Evolutionary conservation across 495 filamentous ascomycete genomes (phyloP).

Genomic region (Cladorrhinum samala): DNA sequence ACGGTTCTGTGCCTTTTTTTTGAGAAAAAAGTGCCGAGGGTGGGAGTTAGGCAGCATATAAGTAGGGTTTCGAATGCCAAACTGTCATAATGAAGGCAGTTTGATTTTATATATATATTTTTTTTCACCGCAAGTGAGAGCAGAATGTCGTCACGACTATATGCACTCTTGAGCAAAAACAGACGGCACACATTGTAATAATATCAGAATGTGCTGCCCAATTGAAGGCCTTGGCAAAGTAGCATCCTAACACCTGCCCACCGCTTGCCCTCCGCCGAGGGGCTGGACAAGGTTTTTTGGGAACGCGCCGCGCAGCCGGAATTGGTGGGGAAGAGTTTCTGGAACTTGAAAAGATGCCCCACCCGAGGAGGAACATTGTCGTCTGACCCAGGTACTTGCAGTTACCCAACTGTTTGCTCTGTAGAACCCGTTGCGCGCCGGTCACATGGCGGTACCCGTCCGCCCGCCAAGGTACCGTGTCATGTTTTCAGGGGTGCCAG

Average conservation of each 20-base stretch:
- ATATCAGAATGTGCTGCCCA: background rate
- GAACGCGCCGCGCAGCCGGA: slow-evolving; percentile 1
- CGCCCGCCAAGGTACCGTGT: slow-evolving; percentile 1
- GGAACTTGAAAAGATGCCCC: slow-evolving; percentile 9
- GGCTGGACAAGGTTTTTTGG: background rate
- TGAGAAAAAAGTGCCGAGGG: background rate
- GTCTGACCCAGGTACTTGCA: slow-evolving; percentile 7
- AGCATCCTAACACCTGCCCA: background rate
- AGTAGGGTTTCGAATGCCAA: too few relatives aligned
- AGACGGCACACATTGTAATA: too few relatives aligned
- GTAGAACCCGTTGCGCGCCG: background rate
- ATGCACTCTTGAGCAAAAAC: background rate
- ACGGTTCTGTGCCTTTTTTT: background rate
- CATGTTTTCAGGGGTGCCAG: slow-evolving; percentile 7
- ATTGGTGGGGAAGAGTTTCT: slow-evolving; percentile 11
- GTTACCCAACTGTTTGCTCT: background rate
- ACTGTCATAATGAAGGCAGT: background rate
- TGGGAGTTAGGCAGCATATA: too few relatives aligned
- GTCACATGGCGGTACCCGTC: slow-evolving; percentile 1
- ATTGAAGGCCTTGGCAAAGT: too few relatives aligned
- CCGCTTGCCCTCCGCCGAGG: background rate
- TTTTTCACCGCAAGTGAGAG: background rate
- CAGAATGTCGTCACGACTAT: background rate
- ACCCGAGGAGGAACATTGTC: too few relatives aligned
- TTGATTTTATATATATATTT: too few relatives aligned